These are phyloP conservation scores for Hevea brasiliensis DNA, from an alignment of 345 rosid genomes.

Conservation along the genomic window DNA sequence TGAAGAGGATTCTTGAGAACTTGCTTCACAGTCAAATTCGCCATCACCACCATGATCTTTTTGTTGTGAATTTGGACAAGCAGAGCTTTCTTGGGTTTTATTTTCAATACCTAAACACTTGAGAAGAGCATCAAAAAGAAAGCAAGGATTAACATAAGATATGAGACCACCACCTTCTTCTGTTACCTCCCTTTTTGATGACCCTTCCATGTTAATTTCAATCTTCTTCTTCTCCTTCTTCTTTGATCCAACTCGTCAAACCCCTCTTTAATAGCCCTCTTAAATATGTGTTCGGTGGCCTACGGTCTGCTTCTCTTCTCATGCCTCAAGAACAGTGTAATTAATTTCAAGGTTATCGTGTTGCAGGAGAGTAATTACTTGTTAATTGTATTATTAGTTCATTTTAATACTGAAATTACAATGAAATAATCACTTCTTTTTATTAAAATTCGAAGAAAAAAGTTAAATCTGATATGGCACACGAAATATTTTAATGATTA, in stretches of 20 bases:
- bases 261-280: background rate
- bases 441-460: too few relatives aligned
- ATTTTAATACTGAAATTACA: too few relatives aligned
- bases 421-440: too few relatives aligned
- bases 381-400: too few relatives aligned
- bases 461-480: too few relatives aligned
- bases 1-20: background rate
- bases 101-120: conserved; percentile 23
- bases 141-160: background rate
- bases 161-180: background rate
- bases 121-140: conserved; percentile 3
- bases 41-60: background rate
- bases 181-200: background rate
- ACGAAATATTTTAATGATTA: too few relatives aligned
- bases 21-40: background rate
- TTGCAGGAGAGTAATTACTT: too few relatives aligned
- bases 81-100: background rate
- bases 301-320: background rate
- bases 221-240: background rate
- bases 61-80: background rate
- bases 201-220: background rate
- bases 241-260: too few relatives aligned
- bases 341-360: too few relatives aligned
- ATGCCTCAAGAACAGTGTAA: too few relatives aligned
- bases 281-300: background rate